Conservation (phyloP, 805 yeast genomes). For the Kurtzmaniella fragi region DNA sequence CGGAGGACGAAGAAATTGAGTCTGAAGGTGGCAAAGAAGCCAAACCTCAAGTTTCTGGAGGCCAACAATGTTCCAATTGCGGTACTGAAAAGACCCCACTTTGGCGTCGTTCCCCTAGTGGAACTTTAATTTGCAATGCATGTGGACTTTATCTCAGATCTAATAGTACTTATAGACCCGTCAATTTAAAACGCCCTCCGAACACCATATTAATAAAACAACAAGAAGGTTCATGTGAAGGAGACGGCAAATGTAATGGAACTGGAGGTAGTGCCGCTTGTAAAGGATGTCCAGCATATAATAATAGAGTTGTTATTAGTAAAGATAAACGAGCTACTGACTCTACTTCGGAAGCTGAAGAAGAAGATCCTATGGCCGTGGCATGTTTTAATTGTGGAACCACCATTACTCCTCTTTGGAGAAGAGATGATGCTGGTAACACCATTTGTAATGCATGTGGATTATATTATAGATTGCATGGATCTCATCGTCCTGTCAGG, state of each 20-base stretch:
- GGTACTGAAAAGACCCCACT: slow-evolving; percentile 53
- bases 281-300: slow-evolving; percentile 77
- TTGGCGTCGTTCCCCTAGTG: slow-evolving; percentile 57
- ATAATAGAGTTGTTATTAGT: slow-evolving; percentile 52
- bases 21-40: not conserved
- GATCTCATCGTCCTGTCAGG: slow-evolving; percentile 69
- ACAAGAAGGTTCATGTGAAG: slow-evolving; percentile 60
- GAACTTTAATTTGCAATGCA: slow-evolving; percentile 53
- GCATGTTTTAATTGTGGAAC: slow-evolving; percentile 84
- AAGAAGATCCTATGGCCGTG: slow-evolving; percentile 46
- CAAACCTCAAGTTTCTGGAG: slow-evolving; percentile 12
- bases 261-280: slow-evolving; percentile 82
- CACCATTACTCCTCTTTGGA: slow-evolving; percentile 83
- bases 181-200: slow-evolving; percentile 56
- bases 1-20: not conserved
- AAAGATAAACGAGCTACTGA: not conserved
- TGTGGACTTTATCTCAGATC: slow-evolving; percentile 57
- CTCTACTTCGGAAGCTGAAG: not conserved
- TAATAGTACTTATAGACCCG: slow-evolving; percentile 62
- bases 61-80: slow-evolving; percentile 51
- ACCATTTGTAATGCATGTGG: slow-evolving; percentile 90
- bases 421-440: slow-evolving; percentile 76
- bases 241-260: slow-evolving; percentile 80
- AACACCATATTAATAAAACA: slow-evolving; percentile 39
- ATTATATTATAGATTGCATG: slow-evolving; percentile 69